Percentiles rank a stretch among this genome's conserved stretches.
phyloP scores from a whole-genome alignment of 1,139 yeast genomes.

The Saccharomyces hybrid region DNA sequence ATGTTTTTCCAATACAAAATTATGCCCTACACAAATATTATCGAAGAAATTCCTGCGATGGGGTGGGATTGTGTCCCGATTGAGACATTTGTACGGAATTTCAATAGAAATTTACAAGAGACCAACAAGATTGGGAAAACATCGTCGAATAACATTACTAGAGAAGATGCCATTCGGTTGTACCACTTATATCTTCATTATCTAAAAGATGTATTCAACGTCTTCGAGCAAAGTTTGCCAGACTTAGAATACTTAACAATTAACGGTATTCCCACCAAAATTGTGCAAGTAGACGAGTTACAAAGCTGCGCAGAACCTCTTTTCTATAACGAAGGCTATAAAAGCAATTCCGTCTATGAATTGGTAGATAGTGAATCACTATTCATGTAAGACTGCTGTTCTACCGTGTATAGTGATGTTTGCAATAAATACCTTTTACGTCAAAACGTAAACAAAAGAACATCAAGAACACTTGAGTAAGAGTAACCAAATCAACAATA shows the following conservation, averaged over 20 bases:
- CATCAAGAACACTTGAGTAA: background rate
- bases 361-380: slow-evolving; percentile 25
- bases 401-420: background rate
- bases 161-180: slow-evolving; percentile 17
- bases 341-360: slow-evolving; percentile 27
- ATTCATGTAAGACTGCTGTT: slow-evolving; percentile 13
- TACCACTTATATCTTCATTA: slow-evolving; percentile 28
- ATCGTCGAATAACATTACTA: slow-evolving; percentile 7
- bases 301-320: slow-evolving; percentile 27
- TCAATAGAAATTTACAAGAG: slow-evolving; percentile 10
- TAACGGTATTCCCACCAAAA: slow-evolving; percentile 27
- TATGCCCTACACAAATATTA: slow-evolving; percentile 24
- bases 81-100: slow-evolving; percentile 15
- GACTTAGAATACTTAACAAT: slow-evolving; percentile 20
- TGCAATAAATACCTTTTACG: background rate
- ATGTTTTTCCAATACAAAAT: slow-evolving; percentile 25
- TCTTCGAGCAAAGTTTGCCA: slow-evolving; percentile 20
- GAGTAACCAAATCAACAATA: background rate
- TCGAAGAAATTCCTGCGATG: slow-evolving; percentile 23
- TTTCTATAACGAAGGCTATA: slow-evolving; percentile 18
- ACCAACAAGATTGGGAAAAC: slow-evolving; percentile 4
- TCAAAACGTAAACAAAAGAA: background rate
- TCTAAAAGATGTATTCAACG: slow-evolving; percentile 23
- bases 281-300: slow-evolving; percentile 20
- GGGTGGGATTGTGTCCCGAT: slow-evolving; percentile 22